Percentiles rank a stretch among this genome's conserved stretches.
These are phyloP conservation scores for Eucalyptus grandis DNA, from an alignment of 345 rosid species.

Conservation along the genomic window DNA sequence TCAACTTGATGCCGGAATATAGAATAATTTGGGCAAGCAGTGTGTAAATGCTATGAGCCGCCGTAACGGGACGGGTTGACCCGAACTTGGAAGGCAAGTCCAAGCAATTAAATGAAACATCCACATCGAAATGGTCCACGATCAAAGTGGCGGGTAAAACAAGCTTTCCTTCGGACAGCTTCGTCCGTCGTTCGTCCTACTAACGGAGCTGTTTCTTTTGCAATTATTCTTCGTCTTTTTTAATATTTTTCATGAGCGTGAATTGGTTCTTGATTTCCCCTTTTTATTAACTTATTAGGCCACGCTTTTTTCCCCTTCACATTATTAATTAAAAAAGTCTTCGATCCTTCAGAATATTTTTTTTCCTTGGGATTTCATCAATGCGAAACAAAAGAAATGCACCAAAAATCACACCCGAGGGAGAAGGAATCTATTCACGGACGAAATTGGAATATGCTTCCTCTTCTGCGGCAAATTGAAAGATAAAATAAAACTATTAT, in stretches of 20 bases:
- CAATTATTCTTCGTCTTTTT: neutral
- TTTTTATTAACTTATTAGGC: neutral
- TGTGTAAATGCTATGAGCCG: neutral
- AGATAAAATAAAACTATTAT: neutral
- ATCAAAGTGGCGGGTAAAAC: neutral
- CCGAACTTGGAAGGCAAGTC: neutral
- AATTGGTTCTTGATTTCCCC: neutral
- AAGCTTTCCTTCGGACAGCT: neutral
- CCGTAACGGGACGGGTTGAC: neutral
- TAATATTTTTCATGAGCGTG: neutral
- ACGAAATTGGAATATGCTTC: neutral
- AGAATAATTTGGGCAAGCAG: neutral
- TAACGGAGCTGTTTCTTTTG: neutral
- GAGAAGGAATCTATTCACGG: neutral
- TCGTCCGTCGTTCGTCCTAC: neutral
- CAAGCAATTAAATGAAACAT: neutral
- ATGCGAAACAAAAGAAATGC: neutral
- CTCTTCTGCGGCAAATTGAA: neutral
- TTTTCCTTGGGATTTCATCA: neutral
- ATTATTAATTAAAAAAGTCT: neutral
- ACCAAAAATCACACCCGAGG: neutral
- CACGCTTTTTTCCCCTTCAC: neutral
- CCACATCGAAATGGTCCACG: neutral
- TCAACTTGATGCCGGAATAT: neutral
- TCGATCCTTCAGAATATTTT: neutral